Percentiles rank a stretch among this genome's conserved stretches.
Evolutionary conservation across 192 early-diverging fungal genomes (phyloP).

Genomic region (Coemansia furcata): DNA sequence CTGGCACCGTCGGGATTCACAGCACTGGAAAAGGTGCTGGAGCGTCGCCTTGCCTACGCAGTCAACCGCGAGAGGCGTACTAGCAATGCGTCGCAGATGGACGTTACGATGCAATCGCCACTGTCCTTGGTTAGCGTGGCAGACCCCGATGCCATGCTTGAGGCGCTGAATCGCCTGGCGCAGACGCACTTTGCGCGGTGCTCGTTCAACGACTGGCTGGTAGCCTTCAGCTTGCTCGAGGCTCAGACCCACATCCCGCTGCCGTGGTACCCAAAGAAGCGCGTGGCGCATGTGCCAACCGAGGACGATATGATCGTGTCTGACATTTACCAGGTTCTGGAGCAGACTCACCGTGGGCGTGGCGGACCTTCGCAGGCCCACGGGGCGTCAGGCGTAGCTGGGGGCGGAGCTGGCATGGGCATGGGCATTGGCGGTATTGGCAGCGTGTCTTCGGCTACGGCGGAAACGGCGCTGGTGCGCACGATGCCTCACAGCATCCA

Average conservation of each 20-base stretch:
- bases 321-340: conserved; percentile 64
- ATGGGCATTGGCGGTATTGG: conserved; percentile 4
- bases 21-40: conserved; percentile 29
- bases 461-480: conserved; percentile 56
- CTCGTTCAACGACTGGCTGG: conserved; percentile 54
- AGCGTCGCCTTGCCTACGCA: conserved; percentile 31
- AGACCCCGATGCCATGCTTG: conserved; percentile 26
- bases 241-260: conserved; percentile 50
- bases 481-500: conserved; percentile 68
- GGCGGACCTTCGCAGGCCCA: conserved; percentile 16
- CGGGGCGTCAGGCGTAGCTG: conserved; percentile 7
- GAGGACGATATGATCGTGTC: conserved; percentile 65
- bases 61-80: conserved; percentile 32
- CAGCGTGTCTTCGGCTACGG: conserved; percentile 25
- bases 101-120: conserved; percentile 19
- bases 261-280: conserved; percentile 54
- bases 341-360: conserved; percentile 52
- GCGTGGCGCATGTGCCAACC: conserved; percentile 31
- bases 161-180: conserved; percentile 45
- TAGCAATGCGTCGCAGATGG: conserved; percentile 21
- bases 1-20: conserved; percentile 36
- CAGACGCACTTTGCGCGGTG: conserved; percentile 52
- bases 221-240: conserved; percentile 50
- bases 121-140: conserved; percentile 37
- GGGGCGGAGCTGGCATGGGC: conserved; percentile 11